Percentiles rank a stretch among this genome's conserved stretches.
phyloP scores from a whole-genome alignment of 805 yeast genomes.

The Aciculoconidium aculeatum region DNA sequence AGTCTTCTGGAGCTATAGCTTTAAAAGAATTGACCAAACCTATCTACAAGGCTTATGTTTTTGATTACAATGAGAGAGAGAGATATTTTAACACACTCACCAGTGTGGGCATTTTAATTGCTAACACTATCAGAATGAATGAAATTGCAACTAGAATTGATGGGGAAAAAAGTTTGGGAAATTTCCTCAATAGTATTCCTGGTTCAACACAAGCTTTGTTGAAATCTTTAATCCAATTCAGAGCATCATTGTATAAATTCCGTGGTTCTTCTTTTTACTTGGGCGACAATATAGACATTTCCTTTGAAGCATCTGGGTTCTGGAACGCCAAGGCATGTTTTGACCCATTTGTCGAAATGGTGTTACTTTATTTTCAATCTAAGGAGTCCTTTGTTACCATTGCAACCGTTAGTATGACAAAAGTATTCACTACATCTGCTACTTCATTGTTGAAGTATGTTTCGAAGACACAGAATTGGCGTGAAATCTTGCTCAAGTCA shows the following conservation, averaged over 20 bases:
- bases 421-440: conserved; percentile 22
- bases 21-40: conserved; percentile 12
- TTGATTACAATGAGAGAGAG: conserved; percentile 11
- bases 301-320: conserved; percentile 16
- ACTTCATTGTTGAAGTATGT: too few relatives aligned
- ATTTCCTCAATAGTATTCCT: conserved; percentile 22
- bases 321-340: conserved; percentile 17
- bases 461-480: too few relatives aligned
- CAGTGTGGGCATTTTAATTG: conserved; percentile 25
- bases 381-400: conserved; percentile 38
- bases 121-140: conserved; percentile 49
- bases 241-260: conserved; percentile 14
- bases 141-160: conserved; percentile 57
- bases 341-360: conserved; percentile 34
- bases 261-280: conserved; percentile 8
- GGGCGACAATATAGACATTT: conserved; percentile 7
- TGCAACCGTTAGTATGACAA: conserved; percentile 25
- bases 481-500: too few relatives aligned
- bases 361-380: conserved; percentile 38
- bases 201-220: conserved; percentile 26
- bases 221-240: conserved; percentile 40
- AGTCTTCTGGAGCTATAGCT: conserved; percentile 9
- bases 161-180: conserved; percentile 18
- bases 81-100: conserved; percentile 14
- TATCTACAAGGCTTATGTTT: conserved; percentile 7